Conservation (phyloP, 2,329 filamentous ascomycete species). For the Raffaelea albimanens region DNA sequence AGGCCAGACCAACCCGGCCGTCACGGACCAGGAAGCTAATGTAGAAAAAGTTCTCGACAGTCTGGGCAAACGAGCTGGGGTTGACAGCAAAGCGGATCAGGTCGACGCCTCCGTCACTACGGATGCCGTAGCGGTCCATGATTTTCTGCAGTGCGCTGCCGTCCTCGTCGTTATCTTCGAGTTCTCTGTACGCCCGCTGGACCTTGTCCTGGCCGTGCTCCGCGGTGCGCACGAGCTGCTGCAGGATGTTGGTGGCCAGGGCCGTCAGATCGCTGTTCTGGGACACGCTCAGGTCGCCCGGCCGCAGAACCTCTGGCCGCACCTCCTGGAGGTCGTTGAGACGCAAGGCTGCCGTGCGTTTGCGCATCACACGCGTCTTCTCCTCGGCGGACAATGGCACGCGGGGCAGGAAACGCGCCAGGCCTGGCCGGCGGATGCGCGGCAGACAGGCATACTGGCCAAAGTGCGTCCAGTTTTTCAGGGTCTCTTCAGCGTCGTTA, state of each 20-base stretch:
- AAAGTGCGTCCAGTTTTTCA: slow-evolving; percentile 72
- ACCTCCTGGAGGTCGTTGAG: slow-evolving; percentile 60
- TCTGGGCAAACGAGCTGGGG: slow-evolving; percentile 83
- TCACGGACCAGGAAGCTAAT: slow-evolving; percentile 90
- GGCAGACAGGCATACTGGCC: slow-evolving; percentile 70
- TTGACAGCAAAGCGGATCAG: slow-evolving; percentile 86
- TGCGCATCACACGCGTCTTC: slow-evolving; percentile 59
- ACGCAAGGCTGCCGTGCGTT: slow-evolving; percentile 62
- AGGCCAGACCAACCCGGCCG: slow-evolving; percentile 63
- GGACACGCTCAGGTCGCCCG: slow-evolving; percentile 63
- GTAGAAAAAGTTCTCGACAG: slow-evolving; percentile 95
- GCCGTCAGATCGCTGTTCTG: slow-evolving; percentile 72
- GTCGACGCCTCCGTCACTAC: slow-evolving; percentile 61
- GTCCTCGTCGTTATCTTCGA: slow-evolving; percentile 28
- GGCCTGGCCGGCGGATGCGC: slow-evolving; percentile 61
- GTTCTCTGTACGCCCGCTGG: slow-evolving; percentile 23
- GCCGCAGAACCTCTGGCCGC: slow-evolving; percentile 66
- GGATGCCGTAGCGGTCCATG: slow-evolving; percentile 57
- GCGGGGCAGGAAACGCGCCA: slow-evolving; percentile 68
- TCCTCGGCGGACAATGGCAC: slow-evolving; percentile 87
- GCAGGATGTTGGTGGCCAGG: slow-evolving; percentile 62
- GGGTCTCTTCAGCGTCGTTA: slow-evolving; percentile 60
- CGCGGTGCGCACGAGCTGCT: slow-evolving; percentile 44
- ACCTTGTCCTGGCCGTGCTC: slow-evolving; percentile 36
- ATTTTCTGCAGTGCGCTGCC: slow-evolving; percentile 19